phyloP scores from a whole-genome alignment of 495 filamentous ascomycete genomes.

The Trichoderma orchidacearum region DNA sequence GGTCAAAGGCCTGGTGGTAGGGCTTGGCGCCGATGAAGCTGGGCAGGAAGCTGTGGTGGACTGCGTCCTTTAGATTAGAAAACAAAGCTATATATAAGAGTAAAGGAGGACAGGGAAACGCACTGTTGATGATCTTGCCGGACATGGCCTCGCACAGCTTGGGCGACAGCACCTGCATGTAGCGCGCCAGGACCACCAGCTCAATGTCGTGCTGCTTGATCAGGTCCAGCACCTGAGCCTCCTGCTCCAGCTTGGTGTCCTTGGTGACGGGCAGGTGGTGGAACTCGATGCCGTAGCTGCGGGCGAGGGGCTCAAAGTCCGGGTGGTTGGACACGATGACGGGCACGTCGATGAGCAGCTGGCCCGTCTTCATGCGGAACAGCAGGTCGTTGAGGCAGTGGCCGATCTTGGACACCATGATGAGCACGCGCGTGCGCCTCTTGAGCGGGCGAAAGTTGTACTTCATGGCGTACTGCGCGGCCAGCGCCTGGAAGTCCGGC shows the following conservation, averaged over 20 bases:
- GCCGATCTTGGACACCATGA: constrained; percentile 74
- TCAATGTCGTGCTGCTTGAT: constrained; percentile 50
- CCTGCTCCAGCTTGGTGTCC: constrained; percentile 56
- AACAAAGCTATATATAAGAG: not conserved
- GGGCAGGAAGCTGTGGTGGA: constrained; percentile 68
- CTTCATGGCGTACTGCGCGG: constrained; percentile 41
- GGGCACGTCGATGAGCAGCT: constrained; percentile 54
- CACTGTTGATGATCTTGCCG: constrained; percentile 56
- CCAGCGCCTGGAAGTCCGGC: constrained; percentile 39
- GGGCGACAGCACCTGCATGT: constrained; percentile 71
- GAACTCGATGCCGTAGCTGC: constrained; percentile 59
- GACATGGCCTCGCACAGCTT: constrained; percentile 58
- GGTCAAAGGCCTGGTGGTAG: constrained; percentile 67
- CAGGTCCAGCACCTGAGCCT: constrained; percentile 49
- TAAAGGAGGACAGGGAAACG: not conserved
- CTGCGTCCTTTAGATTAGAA: constrained; percentile 8
- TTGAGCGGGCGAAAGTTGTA: constrained; percentile 48
- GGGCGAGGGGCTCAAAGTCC: constrained; percentile 51
- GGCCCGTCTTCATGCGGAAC: constrained; percentile 49
- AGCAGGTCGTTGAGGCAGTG: constrained; percentile 72
- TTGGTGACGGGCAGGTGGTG: constrained; percentile 57
- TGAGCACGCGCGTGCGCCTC: constrained; percentile 54
- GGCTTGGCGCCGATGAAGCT: constrained; percentile 72
- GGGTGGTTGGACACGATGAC: constrained; percentile 62
- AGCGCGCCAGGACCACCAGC: constrained; percentile 62